Base-by-base conservation (phyloP, 2,329 filamentous ascomycete genomes). In the Calonectria fujianensis region DNA sequence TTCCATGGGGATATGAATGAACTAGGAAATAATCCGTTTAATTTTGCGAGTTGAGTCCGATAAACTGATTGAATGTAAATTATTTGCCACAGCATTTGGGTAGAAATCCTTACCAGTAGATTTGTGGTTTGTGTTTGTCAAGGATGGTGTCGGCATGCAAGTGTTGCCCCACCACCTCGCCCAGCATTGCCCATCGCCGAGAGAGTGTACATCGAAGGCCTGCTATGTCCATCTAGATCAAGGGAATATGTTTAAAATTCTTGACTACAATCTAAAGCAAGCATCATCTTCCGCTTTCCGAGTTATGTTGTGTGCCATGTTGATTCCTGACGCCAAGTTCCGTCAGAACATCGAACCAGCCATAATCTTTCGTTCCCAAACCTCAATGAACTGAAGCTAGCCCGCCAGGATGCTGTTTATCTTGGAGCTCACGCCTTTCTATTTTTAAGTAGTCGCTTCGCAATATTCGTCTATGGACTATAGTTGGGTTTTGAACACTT, bases 341-440 rank as follows among this genome's bases (percentile, higher is more conserved):
- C 48, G n/a, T 73, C 59, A 29, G 18, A 50, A 31, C 70, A 65
- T 11, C 70, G 52, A 4, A 16, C 63, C 6, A 76, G 52, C 69
- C 69, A 69, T 20, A 50, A 75, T 51, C 16, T 45, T 0, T 54
- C 2, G 24, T 35, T 65, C 20, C 48, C 45, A 6, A 24, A 18
- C 2, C 61, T 35, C 8, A 16, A 70, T 27, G 50, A n/a, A 39
- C 54, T 65, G 14, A 32, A 14, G 37, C 51, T 63, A 8, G 18
- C 69, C 69, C 9, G 2, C 10, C 3, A 14, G 3, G 51, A 20
- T 8, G 39, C 27, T 24, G 27, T n/a, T 41, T 50, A 5, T 29
- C 9, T 67, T 1, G 64, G 45, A 6, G 31, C 48, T 1, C 3
- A n/a, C 14, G 54, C 29, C 24, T 67, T 67, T 18, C 64, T 67